Evolutionary conservation across 1,284 basidiomycete genomes (phyloP).

Genomic region (Cystobasidium sp.): DNA sequence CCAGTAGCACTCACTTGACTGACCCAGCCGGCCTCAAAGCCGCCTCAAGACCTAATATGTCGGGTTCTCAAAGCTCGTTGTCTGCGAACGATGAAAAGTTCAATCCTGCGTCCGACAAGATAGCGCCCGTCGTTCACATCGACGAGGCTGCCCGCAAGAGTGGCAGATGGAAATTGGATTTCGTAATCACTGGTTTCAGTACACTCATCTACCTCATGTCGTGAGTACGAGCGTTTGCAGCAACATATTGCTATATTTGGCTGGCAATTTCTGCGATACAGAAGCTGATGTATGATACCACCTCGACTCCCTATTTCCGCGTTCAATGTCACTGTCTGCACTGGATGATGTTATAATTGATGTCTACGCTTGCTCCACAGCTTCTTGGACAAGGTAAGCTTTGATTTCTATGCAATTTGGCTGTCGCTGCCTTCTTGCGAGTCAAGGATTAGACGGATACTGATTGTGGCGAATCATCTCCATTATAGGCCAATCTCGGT

Average conservation of each 20-base stretch:
- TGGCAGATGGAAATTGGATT: conserved; percentile 24
- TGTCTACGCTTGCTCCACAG: not conserved
- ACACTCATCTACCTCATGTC: conserved; percentile 31
- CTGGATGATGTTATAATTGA: too few species aligned
- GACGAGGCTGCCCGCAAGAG: conserved; percentile 10
- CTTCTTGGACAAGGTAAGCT: conserved; percentile 27
- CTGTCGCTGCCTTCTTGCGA: not conserved
- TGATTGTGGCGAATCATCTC: conserved; percentile 7
- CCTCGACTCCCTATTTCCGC: not conserved
- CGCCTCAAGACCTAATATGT: not conserved
- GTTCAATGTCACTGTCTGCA: not conserved
- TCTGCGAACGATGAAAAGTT: conserved; percentile 18
- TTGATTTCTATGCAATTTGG: not conserved
- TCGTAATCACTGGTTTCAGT: conserved; percentile 27
- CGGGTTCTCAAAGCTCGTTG: not conserved
- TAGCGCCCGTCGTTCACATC: conserved; percentile 2
- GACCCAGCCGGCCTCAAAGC: too few species aligned
- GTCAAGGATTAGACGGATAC: not conserved
- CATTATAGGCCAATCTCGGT: conserved; percentile 25
- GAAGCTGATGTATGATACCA: not conserved
- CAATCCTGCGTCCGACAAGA: conserved; percentile 1
- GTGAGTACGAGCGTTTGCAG: conserved; percentile 5
- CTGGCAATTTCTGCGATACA: not conserved
- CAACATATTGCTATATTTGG: not conserved
- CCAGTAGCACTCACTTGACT: not conserved